Evolutionary conservation across 1,284 basidiomycete genomes (phyloP), one percentile per base, ranked within the genome.

Genomic region (Heliocybe sulcata): DNA sequence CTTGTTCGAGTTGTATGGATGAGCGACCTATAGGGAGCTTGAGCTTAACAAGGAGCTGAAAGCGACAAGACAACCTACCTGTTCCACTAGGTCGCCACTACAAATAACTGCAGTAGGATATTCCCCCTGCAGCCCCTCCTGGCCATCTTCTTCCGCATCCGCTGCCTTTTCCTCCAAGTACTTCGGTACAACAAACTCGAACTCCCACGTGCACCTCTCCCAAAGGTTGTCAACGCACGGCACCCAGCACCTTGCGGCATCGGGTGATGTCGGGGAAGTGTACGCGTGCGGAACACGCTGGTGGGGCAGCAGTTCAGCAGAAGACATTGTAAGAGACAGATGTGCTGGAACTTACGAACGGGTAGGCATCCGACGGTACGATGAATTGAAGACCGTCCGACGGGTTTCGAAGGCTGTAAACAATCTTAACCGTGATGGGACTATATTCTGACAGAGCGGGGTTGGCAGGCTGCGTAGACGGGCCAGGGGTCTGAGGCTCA

Each of bases 201-300:
- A 88, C 66, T 99, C 97, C 97, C 97, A 99, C 2, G 96, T 97
- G 65, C 92, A 98, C 64, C 93, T 87, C 70, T 98, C 96, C 92
- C 94, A 98, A 12, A 96, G 71, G 65, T 85, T 92, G 69, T 99
- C 97, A 12, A 98, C 73, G 64, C 97, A 99, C 2, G 97, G 97
- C 10, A 98, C 89, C 97, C 97, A 99, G 63, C 92, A 94, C 61
- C 97, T 79, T 8, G 96, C 93, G 11, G 92, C 82, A 65, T 97
- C 93, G 3, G 93, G 86, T 2, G 90, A 90, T 0, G 92, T 90
- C 0, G 94, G 87, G 2, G 88, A 90, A 2, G 94, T 94, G 65
- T 90, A 99, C 54, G 91, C 85, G 70, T 99, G 97, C 27, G 95
- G 95, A 56, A 93, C 84, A 62, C 92, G 87, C 91, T 94, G 61